Conservation (phyloP, 2,329 filamentous ascomycete species). For the Chaetoscypha palmicola region DNA sequence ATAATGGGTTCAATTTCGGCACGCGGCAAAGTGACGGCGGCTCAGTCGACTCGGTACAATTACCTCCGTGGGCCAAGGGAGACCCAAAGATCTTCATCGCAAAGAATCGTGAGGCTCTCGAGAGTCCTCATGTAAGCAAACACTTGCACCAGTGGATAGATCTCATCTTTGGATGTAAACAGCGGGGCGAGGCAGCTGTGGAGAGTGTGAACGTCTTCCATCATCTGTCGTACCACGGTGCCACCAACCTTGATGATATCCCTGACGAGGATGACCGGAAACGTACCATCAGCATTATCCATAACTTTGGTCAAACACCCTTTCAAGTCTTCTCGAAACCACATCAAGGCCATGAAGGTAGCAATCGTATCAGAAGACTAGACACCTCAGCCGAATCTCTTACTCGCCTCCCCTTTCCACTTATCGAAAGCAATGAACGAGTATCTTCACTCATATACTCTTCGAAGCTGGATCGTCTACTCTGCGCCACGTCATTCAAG, state of each 20-base stretch:
- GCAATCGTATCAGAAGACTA: constrained; percentile 59
- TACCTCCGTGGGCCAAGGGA: constrained; percentile 96
- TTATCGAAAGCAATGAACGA: constrained; percentile 65
- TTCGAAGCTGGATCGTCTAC: constrained; percentile 69
- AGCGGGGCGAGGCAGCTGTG: constrained; percentile 84
- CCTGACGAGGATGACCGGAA: constrained; percentile 55
- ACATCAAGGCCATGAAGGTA: constrained; percentile 70
- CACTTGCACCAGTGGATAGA: constrained; percentile 95
- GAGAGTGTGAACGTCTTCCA: constrained; percentile 95
- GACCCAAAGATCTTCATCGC: constrained; percentile 93
- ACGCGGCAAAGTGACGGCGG: constrained; percentile 72
- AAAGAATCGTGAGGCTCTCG: constrained; percentile 90
- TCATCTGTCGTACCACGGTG: constrained; percentile 88
- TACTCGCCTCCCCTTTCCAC: constrained; percentile 68
- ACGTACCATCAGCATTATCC: constrained; percentile 82
- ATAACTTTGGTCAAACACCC: constrained; percentile 97
- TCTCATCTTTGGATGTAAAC: constrained; percentile 87
- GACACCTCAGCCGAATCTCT: constrained; percentile 73
- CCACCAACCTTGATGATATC: constrained; percentile 86
- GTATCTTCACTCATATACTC: constrained; percentile 75
- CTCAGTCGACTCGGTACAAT: constrained; percentile 73
- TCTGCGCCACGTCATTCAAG: constrained; percentile 77
- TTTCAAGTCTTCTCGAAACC: constrained; percentile 84
- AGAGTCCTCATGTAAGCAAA: constrained; percentile 86
- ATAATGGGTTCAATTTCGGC: constrained; percentile 93